Percentiles rank a stretch among this genome's conserved stretches.
phyloP scores from a whole-genome alignment of 2,329 filamentous ascomycete genomes.

The Hansfordia pulvinata region DNA sequence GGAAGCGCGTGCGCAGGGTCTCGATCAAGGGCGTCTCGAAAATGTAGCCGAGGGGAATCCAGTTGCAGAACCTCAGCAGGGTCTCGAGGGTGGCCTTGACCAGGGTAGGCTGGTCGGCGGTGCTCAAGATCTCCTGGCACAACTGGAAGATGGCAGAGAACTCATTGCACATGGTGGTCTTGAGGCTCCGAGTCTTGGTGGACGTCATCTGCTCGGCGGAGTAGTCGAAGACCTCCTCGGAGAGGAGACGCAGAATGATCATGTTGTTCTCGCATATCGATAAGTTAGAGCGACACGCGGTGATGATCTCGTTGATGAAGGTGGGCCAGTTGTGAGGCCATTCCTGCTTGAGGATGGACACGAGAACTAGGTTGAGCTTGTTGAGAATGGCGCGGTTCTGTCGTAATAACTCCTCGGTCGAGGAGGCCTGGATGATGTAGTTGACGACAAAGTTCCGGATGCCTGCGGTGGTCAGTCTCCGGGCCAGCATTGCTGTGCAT shows the following conservation, averaged over 20 bases:
- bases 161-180: constrained; percentile 97
- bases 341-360: constrained; percentile 97
- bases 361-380: constrained; percentile 94
- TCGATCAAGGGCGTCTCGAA: constrained; percentile 97
- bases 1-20: constrained; percentile 80
- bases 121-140: constrained; percentile 88
- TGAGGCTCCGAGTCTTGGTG: constrained; percentile 86
- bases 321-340: constrained; percentile 99
- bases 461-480: constrained; percentile 43
- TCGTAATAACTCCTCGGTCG: constrained; percentile 76
- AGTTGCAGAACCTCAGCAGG: constrained; percentile 90
- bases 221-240: constrained; percentile 98
- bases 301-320: constrained; percentile 99
- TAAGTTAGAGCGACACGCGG: constrained; percentile 85
- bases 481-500: no score
- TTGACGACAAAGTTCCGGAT: constrained; percentile 99
- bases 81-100: constrained; percentile 97
- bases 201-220: constrained; percentile 99
- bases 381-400: constrained; percentile 82
- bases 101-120: constrained; percentile 74
- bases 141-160: constrained; percentile 98
- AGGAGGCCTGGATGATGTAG: constrained; percentile 91
- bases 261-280: constrained; percentile 99
- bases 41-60: constrained; percentile 97
- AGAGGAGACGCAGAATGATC: constrained; percentile 88